Conservation (phyloP, 1,284 basidiomycete species). For the Caloboletus firmus region DNA sequence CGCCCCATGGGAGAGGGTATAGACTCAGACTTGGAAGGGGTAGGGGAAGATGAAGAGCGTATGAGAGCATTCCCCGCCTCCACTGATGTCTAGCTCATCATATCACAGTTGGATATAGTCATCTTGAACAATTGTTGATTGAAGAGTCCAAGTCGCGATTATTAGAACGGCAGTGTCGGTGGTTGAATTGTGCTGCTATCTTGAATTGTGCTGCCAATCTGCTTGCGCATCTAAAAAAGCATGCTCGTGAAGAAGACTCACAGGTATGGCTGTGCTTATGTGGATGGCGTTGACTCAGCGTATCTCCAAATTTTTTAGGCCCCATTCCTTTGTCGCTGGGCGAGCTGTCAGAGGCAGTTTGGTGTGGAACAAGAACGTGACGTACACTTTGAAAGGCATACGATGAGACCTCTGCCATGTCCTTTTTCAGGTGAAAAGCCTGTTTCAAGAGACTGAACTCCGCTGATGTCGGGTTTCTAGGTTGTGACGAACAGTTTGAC, state of each 20-base stretch:
- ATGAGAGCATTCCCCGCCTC: conserved; percentile 28
- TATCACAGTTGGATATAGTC: conserved; percentile 40
- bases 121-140: conserved; percentile 42
- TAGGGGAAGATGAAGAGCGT: conserved; percentile 32
- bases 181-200: conserved; percentile 55
- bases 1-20: conserved; percentile 3
- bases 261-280: conserved; percentile 28
- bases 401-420: conserved; percentile 32
- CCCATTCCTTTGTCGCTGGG: conserved; percentile 29
- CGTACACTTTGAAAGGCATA: conserved; percentile 26
- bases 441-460: background rate
- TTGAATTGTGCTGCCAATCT: conserved; percentile 55
- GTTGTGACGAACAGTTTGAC: conserved; percentile 27
- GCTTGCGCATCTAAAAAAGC: conserved; percentile 50
- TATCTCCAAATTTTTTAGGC: conserved; percentile 10
- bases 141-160: conserved; percentile 48
- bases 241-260: conserved; percentile 39
- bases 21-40: conserved; percentile 15
- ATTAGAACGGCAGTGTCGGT: conserved; percentile 51
- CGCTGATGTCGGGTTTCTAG: conserved; percentile 16
- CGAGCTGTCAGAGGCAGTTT: conserved; percentile 22
- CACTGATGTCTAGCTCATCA: conserved; percentile 32
- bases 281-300: background rate
- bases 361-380: conserved; percentile 15
- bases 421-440: conserved; percentile 28